A percentile compares a stretch with the other conserved stretches of the same genome.
phyloP scores from a whole-genome alignment of 768 basidiomycete genomes.

The Mycena floridula region DNA sequence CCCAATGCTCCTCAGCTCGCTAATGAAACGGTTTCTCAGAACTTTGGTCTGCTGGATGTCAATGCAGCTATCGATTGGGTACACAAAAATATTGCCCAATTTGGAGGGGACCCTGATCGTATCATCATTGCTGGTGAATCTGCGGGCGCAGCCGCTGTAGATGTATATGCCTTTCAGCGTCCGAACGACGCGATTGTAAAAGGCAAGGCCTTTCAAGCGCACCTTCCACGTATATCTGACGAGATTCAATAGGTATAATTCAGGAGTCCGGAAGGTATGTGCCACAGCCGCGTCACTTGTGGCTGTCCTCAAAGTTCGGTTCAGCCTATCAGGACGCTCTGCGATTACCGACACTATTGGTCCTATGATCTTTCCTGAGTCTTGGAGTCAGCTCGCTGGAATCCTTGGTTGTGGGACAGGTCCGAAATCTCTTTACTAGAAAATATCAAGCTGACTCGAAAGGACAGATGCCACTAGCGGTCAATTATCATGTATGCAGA shows the following conservation, averaged over 20 bases:
- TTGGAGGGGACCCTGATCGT: constrained; percentile 17
- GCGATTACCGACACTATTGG: constrained; percentile 9
- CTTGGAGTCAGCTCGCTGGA: constrained; percentile 25
- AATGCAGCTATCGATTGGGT: constrained; percentile 43
- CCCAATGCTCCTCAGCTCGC: constrained; percentile 32
- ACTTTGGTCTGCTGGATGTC: constrained; percentile 32
- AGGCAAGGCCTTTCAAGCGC: constrained; percentile 14
- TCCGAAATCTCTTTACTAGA: constrained; percentile 11
- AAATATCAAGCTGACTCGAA: not conserved
- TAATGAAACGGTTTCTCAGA: constrained; percentile 18
- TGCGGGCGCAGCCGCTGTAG: constrained; percentile 27
- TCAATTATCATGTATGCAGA: constrained; percentile 32
- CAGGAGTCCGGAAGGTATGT: constrained; percentile 29
- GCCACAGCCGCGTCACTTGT: constrained; percentile 18
- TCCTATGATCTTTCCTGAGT: too few relatives aligned
- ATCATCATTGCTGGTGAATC: constrained; percentile 31
- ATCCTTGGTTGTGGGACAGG: constrained; percentile 27
- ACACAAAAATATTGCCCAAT: constrained; percentile 39
- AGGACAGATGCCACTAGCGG: constrained; percentile 16
- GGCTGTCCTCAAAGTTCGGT: not conserved
- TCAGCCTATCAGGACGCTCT: constrained; percentile 3
- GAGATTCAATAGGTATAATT: constrained; percentile 14
- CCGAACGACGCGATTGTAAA: constrained; percentile 25
- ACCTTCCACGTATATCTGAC: not conserved
- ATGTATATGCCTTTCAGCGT: constrained; percentile 28